Evolutionary conservation across 441 rosid species (phyloP).

Genomic region (Euphorbia celastroides): DNA sequence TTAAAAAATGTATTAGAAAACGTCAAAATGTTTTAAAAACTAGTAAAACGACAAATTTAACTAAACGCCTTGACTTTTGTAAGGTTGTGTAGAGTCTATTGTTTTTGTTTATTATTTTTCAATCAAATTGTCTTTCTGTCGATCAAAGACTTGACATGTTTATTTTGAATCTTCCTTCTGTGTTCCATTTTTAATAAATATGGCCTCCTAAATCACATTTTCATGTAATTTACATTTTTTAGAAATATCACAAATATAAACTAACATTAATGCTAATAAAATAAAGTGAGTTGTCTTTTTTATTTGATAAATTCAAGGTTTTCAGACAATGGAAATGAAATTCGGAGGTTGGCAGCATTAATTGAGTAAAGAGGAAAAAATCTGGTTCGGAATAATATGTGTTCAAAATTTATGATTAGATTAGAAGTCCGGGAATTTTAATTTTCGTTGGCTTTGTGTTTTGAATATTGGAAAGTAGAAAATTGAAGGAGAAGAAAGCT

Average conservation of each 20-base stretch:
- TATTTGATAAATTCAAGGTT: neutral
- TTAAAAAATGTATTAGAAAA: neutral
- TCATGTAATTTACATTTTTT: neutral
- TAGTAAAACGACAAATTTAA: neutral
- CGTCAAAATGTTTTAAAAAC: neutral
- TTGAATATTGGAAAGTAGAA: neutral
- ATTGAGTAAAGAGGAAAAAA: constrained; percentile 2
- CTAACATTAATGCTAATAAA: neutral
- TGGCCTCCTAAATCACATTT: neutral
- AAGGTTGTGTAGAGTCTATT: neutral
- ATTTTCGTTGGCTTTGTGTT: neutral
- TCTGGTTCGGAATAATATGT: too few relatives aligned
- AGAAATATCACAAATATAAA: neutral
- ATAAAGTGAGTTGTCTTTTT: neutral
- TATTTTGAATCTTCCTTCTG: neutral
- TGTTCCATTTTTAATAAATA: neutral
- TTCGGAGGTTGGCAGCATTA: neutral
- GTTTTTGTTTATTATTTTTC: neutral
- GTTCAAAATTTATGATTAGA: neutral
- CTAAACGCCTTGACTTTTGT: neutral
- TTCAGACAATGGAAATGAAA: neutral
- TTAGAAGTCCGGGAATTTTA: neutral
- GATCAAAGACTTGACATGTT: neutral
- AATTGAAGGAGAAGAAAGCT: neutral
- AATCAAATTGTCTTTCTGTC: neutral